Percentiles rank a stretch among this genome's conserved stretches.
Conservation (phyloP, 257 asterid genomes). For the Nicotiana attenuata region DNA sequence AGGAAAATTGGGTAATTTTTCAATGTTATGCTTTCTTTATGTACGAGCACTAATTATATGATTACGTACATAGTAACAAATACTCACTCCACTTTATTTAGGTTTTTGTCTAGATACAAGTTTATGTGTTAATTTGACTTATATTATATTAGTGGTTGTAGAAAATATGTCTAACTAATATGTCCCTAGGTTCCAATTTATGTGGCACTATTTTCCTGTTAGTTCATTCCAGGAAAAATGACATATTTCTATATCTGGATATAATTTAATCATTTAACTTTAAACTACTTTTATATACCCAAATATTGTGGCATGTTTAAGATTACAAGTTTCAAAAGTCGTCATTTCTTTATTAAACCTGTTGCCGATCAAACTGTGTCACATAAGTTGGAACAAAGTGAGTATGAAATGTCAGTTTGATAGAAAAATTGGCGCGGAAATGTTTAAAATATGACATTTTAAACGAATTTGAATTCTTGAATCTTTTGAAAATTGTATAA, state of each 20-base stretch:
- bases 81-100: not conserved
- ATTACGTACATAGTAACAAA: not conserved
- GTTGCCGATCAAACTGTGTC: too few relatives aligned
- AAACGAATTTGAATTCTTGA: not conserved
- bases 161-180: not conserved
- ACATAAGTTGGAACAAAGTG: too few relatives aligned
- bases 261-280: too few relatives aligned
- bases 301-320: too few relatives aligned
- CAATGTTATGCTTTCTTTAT: not conserved
- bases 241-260: too few relatives aligned
- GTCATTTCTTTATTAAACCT: too few relatives aligned
- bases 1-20: conserved; percentile 30
- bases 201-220: too few relatives aligned
- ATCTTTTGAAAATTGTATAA: not conserved
- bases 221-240: too few relatives aligned
- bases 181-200: too few relatives aligned
- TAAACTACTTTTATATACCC: too few relatives aligned
- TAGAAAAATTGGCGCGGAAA: not conserved
- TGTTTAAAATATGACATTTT: not conserved
- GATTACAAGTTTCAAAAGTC: too few relatives aligned
- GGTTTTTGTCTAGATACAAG: not conserved
- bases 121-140: not conserved
- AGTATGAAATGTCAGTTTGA: not conserved
- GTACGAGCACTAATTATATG: too few relatives aligned
- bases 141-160: not conserved